Evolutionary conservation across 192 early-diverging fungal genomes (phyloP).

Genomic region (Glomus cerebriforme): DNA sequence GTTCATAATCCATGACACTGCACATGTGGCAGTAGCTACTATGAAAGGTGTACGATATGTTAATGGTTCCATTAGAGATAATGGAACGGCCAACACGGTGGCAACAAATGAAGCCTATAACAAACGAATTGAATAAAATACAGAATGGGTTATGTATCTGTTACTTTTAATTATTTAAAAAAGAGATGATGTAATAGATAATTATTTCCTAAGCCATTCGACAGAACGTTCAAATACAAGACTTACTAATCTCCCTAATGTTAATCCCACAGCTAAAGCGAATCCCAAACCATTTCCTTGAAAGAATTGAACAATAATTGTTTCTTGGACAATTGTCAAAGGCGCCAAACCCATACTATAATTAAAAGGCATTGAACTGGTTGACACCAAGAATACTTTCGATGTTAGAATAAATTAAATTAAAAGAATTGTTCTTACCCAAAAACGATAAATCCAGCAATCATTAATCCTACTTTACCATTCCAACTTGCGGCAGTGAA

Average conservation of each 20-base stretch:
- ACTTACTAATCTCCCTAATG: slow-evolving; percentile 65
- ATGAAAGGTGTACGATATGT: slow-evolving; percentile 51
- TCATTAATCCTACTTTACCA: slow-evolving; percentile 43
- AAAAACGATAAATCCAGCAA: slow-evolving; percentile 44
- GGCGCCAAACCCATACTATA: slow-evolving; percentile 69
- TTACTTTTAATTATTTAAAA: neutral
- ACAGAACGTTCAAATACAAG: neutral
- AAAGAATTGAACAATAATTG: slow-evolving; percentile 78
- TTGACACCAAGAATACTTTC: neutral
- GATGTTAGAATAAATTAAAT: neutral
- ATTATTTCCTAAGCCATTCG: neutral
- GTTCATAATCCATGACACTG: slow-evolving; percentile 69
- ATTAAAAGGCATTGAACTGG: neutral
- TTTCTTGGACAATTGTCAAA: slow-evolving; percentile 81
- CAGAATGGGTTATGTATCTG: neutral
- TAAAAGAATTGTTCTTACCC: slow-evolving; percentile 37
- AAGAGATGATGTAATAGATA: neutral
- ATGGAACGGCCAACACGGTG: slow-evolving; percentile 64
- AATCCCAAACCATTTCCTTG: slow-evolving; percentile 65
- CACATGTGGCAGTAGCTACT: slow-evolving; percentile 63
- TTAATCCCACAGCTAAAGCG: slow-evolving; percentile 69
- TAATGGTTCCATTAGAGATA: slow-evolving; percentile 50
- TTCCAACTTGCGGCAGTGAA: slow-evolving; percentile 44
- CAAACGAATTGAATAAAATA: neutral
- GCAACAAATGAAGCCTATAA: slow-evolving; percentile 66